Evolutionary conservation across 495 filamentous ascomycete species (phyloP).

Genomic region (Cairneyella variabilis): DNA sequence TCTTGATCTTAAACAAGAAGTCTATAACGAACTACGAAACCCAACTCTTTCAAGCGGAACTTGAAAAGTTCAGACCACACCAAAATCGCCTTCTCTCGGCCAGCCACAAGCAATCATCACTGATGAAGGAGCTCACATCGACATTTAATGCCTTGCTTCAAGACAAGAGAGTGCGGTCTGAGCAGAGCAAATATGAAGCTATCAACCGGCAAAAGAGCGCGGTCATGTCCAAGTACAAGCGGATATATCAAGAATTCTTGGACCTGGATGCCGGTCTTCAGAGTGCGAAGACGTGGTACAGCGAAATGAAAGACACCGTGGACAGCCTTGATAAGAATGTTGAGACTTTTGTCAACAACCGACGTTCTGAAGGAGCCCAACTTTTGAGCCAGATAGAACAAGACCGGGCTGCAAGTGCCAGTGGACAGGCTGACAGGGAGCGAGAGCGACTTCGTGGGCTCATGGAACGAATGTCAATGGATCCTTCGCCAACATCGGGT

Average conservation of each 20-base stretch:
- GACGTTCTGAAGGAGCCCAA: constrained; percentile 86
- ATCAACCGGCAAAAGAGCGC: constrained; percentile 78
- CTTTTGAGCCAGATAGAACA: constrained; percentile 84
- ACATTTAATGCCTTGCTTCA: constrained; percentile 86
- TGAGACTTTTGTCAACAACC: constrained; percentile 92
- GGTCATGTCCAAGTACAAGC: constrained; percentile 84
- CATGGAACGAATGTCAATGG: constrained; percentile 94
- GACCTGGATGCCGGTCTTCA: constrained; percentile 82
- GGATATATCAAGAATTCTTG: constrained; percentile 87
- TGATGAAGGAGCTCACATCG: constrained; percentile 92
- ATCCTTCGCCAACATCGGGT: constrained; percentile 47
- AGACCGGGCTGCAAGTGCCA: constrained; percentile 61
- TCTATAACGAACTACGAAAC: constrained; percentile 83
- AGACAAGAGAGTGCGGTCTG: constrained; percentile 77
- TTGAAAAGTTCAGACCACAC: constrained; percentile 94
- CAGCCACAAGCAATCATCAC: constrained; percentile 85
- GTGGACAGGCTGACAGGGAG: constrained; percentile 77
- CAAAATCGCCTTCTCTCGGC: constrained; percentile 88
- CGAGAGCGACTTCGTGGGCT: constrained; percentile 79
- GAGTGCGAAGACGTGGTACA: constrained; percentile 88
- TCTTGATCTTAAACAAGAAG: constrained; percentile 96
- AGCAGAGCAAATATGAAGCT: constrained; percentile 85
- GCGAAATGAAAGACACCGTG: constrained; percentile 92
- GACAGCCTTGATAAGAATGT: constrained; percentile 96
- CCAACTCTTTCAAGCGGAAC: constrained; percentile 86